Conservation (phyloP, 345 rosid genomes). For the Cardamine chenopodiifolia region DNA sequence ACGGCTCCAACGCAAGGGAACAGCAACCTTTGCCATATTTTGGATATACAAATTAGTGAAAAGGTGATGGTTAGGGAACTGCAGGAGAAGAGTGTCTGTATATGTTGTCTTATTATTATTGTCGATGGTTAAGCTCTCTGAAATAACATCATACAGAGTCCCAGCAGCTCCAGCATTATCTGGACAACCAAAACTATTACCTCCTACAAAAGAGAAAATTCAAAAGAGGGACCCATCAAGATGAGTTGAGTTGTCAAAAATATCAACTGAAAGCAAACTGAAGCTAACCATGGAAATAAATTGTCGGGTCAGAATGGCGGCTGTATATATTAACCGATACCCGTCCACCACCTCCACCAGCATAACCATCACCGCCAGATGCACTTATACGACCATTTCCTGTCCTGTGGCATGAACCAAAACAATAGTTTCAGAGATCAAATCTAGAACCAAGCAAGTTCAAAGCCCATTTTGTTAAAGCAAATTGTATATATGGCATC, state of each 20-base stretch:
- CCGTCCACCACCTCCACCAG: constrained; percentile 98
- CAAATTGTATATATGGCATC: neutral
- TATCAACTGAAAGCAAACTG: no score
- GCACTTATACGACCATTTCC: constrained; percentile 93
- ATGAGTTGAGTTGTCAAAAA: no score
- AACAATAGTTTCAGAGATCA: constrained; percentile 20
- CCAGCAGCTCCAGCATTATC: constrained; percentile 96
- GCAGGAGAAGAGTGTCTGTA: constrained; percentile 87
- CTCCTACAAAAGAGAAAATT: constrained; percentile 59
- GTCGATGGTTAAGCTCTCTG: constrained; percentile 75
- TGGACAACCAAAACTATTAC: constrained; percentile 75
- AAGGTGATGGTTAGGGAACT: constrained; percentile 89
- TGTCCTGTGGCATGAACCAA: constrained; percentile 63
- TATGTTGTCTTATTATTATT: constrained; percentile 74
- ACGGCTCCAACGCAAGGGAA: constrained; percentile 99
- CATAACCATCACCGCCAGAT: constrained; percentile 94
- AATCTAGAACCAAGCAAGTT: neutral
- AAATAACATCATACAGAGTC: constrained; percentile 90
- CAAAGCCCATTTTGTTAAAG: neutral
- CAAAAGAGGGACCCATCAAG: neutral
- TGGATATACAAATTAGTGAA: constrained; percentile 85
- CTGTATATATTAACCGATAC: constrained; percentile 77
- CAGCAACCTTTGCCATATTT: constrained; percentile 81
- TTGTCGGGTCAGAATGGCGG: constrained; percentile 83
- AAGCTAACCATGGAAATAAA: constrained; percentile 79